Evolutionary conservation across 495 filamentous ascomycete genomes (phyloP), one percentile per base, ranked within the genome.

Genomic region (Aspergillus baeticus): DNA sequence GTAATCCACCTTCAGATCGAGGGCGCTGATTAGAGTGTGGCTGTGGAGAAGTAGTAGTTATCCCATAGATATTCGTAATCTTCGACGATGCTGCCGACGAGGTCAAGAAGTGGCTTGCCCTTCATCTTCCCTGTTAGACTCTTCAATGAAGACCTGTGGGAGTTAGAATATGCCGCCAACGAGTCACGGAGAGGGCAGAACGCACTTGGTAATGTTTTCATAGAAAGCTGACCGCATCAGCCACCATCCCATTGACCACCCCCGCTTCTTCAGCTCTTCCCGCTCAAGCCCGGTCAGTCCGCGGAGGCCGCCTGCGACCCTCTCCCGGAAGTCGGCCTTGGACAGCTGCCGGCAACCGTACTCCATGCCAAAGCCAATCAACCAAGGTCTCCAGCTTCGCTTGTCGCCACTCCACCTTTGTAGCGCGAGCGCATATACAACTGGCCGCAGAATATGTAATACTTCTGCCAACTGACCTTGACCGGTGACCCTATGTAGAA

Each of bases 61-160:
- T 97, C 93, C 94, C 94, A 98, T 14, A 98, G 77, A 65, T 94
- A 97, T 67, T 95, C 90, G 63, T 98, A 98, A 66, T 98, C 95
- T 68, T 96, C 92, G 52, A 98, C 64, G 20, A 98, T 81, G 49
- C 86, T 91, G 1, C 83, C 85, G 14, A 97, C 76, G 61, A 98
- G 73, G 61, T 88, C 86, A 48, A 95, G 80, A 65, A 96, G 73
- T 43, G 88, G 87, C 63, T 88, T 88, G 39, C 81, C 80, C 61
- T 85, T 86, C 63, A 97, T 82, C 63, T 84, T 89, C 22, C 66
- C 70, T 3, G 89, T 85, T 17, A 87, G 41, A 26, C 75, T 74
- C 58, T 81, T 79, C 44, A 90, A 69, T 71, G 87, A 82, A 6
- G 78, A 71, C 64, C 84, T 87, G 55, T 52, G 41, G 21, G 21